Evolutionary conservation across 1,139 yeast genomes (phyloP), one percentile per base, ranked within the genome.

Genomic region (Pneumocystis carinii): DNA sequence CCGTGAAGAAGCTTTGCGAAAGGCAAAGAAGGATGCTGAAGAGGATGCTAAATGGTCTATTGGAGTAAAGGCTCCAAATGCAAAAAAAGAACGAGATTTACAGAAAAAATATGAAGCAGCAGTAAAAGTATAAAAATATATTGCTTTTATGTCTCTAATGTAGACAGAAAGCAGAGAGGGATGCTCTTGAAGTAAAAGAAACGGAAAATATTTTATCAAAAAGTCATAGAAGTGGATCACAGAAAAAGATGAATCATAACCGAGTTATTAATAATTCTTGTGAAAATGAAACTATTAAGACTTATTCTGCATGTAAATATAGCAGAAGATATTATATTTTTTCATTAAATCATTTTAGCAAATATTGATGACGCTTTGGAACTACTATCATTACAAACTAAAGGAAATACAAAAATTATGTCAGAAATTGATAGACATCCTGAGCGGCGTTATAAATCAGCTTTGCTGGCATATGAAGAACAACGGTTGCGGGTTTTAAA

Each of bases 361-460:
- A 92, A 92, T 71, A 78, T 87, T 62, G 95, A 87, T 68, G 81
- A 81, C 70, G 94, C 94, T 1, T 77, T 87, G 69, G 89, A 86
- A 63, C 95, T 95, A 2, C 78, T 87, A 72, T 79, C 87, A 5
- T 38, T 65, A 12, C 77, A 87, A 72, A 81, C 86, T 32, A 75
- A 78, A 61, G 79, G 76, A 64, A 77, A 79, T 67, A 86, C 83
- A 71, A 48, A 48, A 48, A 19, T 48, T 19, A 48, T 48, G 6
- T 48, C 55, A 12, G 88, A 84, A 65, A 77, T 87, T 64, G 96
- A 87, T 68, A 84, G 89, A 73, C 96, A 87, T 70, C 95, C 96
- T 10, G 96, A 87, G 76, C 81, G 95, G 74, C 81, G 96, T 72
- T 87, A 85, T 74, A 88, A 87, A 77, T 90, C 94, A 19, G 95